These are phyloP conservation scores for Halenospora varia DNA, from an alignment of 495 filamentous ascomycete genomes.

Conservation along the genomic window DNA sequence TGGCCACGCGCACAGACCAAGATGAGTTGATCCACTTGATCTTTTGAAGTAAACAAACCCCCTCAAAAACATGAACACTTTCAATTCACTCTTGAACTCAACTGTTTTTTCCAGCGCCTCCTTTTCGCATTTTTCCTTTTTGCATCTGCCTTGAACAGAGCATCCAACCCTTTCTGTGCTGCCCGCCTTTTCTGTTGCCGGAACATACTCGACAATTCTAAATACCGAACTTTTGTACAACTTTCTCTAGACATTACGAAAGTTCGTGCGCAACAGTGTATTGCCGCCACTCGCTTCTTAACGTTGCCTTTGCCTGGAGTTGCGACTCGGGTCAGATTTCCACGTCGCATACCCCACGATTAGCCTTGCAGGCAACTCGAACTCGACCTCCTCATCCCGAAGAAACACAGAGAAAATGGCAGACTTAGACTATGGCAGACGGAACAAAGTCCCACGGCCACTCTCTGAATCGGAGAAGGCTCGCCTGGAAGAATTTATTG, in stretches of 20 bases:
- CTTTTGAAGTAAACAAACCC: not conserved
- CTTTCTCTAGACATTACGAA: not conserved
- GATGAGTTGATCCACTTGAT: not conserved
- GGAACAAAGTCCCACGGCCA: constrained; percentile 79
- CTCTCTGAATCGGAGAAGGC: constrained; percentile 76
- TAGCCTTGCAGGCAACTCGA: not conserved
- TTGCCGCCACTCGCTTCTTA: too few relatives aligned
- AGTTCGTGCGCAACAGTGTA: too few relatives aligned
- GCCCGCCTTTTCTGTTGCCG: not conserved
- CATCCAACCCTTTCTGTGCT: not conserved
- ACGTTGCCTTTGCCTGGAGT: not conserved
- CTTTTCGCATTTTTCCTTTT: not conserved
- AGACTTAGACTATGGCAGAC: constrained; percentile 75
- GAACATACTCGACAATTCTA: not conserved
- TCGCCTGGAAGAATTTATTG: constrained; percentile 83
- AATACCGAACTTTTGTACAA: not conserved
- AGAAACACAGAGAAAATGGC: constrained; percentile 6
- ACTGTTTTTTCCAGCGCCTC: not conserved
- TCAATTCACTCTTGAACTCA: not conserved
- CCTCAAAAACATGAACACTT: not conserved
- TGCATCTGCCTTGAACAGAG: not conserved
- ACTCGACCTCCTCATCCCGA: not conserved
- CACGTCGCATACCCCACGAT: constrained; percentile 6
- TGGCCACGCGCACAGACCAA: too few relatives aligned
- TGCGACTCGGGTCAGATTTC: not conserved